phyloP scores from a whole-genome alignment of 768 basidiomycete genomes.

The Xerocomellus chrysenteron region DNA sequence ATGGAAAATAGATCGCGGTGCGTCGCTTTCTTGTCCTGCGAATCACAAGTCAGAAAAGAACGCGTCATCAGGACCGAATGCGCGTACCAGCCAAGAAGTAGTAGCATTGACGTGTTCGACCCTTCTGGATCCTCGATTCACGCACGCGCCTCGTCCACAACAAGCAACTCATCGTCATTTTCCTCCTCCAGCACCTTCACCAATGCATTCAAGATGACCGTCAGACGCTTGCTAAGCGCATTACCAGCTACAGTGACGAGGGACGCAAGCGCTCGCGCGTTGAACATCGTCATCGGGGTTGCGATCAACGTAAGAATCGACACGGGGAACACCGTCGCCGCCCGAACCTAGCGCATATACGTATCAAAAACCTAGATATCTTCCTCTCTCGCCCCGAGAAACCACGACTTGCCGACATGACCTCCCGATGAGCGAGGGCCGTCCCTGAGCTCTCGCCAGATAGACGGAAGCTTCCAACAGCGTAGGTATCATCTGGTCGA shows the following conservation, averaged over 20 bases:
- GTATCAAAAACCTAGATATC: neutral
- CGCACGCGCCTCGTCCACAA: constrained; percentile 77
- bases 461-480: constrained; percentile 87
- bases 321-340: constrained; percentile 94
- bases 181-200: constrained; percentile 75
- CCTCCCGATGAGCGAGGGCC: constrained; percentile 88
- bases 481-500: constrained; percentile 96
- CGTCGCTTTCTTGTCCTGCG: constrained; percentile 77
- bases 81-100: constrained; percentile 83
- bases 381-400: neutral
- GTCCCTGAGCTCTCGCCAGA: constrained; percentile 95
- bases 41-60: neutral
- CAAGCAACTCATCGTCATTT: constrained; percentile 63
- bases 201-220: constrained; percentile 73
- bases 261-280: constrained; percentile 85
- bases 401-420: constrained; percentile 72
- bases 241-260: constrained; percentile 92
- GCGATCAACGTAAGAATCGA: constrained; percentile 91
- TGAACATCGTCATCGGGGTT: constrained; percentile 92
- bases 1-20: constrained; percentile 71
- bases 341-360: constrained; percentile 65
- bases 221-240: constrained; percentile 82
- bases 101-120: constrained; percentile 83
- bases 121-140: constrained; percentile 84
- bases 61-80: neutral